phyloP scores from a whole-genome alignment of 2,329 filamentous ascomycete species.

The Venturiaceae sp. region DNA sequence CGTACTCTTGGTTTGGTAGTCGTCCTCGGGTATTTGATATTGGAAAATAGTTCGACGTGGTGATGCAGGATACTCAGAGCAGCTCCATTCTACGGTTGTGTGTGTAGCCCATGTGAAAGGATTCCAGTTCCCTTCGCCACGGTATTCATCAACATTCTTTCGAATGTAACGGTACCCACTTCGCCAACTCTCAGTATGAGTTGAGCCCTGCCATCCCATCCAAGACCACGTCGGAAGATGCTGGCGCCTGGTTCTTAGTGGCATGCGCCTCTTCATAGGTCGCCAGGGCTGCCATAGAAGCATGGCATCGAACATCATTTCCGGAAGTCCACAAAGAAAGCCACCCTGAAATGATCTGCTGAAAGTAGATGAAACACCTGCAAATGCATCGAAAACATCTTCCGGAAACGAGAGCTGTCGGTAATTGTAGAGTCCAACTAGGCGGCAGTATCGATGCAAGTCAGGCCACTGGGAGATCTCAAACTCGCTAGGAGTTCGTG shows the following conservation, averaged over 20 bases:
- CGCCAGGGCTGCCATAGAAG: conserved; percentile 11
- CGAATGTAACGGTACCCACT: not conserved
- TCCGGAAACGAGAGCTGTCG: conserved; percentile 8
- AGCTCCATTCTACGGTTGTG: not conserved
- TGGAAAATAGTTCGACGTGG: not conserved
- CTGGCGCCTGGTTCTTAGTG: no score
- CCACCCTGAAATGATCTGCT: conserved; percentile 8
- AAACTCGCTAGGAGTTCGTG: not conserved
- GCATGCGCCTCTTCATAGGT: not conserved
- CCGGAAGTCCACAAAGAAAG: conserved; percentile 11
- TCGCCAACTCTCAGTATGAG: not conserved
- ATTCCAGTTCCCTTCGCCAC: not conserved
- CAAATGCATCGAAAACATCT: conserved; percentile 12
- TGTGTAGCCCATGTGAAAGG: not conserved
- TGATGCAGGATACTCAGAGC: not conserved
- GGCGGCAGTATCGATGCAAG: not conserved
- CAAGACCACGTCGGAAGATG: conserved; percentile 1
- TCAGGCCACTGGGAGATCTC: not conserved
- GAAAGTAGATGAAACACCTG: conserved; percentile 8
- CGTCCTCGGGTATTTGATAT: not conserved
- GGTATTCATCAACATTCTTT: not conserved
- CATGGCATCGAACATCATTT: conserved; percentile 13
- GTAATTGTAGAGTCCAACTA: conserved; percentile 8
- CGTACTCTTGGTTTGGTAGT: not conserved
- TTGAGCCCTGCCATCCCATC: not conserved